Base-by-base conservation (phyloP, 139 green algal species). In the Medakamo hakoo region DNA sequence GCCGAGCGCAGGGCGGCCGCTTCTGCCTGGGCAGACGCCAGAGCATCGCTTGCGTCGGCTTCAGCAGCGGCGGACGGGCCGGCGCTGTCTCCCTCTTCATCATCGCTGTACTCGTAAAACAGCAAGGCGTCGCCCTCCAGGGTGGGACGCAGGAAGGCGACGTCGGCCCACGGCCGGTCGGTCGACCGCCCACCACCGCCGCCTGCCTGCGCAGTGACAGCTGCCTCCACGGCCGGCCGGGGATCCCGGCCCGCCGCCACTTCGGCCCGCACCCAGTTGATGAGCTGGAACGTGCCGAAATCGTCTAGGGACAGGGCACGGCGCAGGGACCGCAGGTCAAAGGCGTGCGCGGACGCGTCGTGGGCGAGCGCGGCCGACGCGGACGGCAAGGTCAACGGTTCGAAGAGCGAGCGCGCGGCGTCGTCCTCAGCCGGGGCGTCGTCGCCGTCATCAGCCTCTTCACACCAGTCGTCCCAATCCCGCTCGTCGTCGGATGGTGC, bases 191-290 rank as follows among this genome's bases (percentile, higher is more conserved):
- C n/a, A n/a, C n/a, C n/a, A n/a, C n/a, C n/a, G n/a, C n/a, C n/a
- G n/a, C n/a, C n/a, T n/a, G n/a, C n/a, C n/a, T n/a, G n/a, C n/a
- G n/a, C n/a, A n/a, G n/a, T n/a, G 19, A 26, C 28, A 1, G 71
- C 49, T 0, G 58, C 62, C 5, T 57, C 49, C 22, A 90, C 58
- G 0, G 57, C 57, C 1, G 70, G 56, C 9, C 68, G 72, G 4
- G 81, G 79, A 66, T 88, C 76, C 1, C 60, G 57, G 0, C 80
- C 80, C 3, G 66, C 73, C 0, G 63, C 59, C 31, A 88, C 79
- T 27, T 80, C 57, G 0, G 48, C 25, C 0, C 87, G 70, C 14
- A 91, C 80, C 65, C 68, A 96, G 76, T 94, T 96, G 63, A 96
- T 84, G 60, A 81, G 65, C 2, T 71, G 73, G 48, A 96, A 83